Evolutionary conservation across 2,329 filamentous ascomycete genomes (phyloP).

Genomic region (Neonectria faginata): DNA sequence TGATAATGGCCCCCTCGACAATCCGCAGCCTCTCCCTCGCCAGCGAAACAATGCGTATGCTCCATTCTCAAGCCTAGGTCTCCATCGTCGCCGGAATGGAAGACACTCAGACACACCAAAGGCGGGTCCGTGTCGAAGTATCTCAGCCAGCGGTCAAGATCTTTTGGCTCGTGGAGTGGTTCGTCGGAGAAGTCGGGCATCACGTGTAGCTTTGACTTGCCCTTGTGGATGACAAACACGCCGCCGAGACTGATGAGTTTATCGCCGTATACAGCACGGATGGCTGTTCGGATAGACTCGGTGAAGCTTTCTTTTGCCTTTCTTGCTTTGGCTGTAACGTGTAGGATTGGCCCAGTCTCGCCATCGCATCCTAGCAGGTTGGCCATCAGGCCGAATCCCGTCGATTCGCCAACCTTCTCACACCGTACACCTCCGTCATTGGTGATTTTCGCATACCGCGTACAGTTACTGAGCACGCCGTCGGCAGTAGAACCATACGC

Average conservation of each 20-base stretch:
- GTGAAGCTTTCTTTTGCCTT: slow-evolving; percentile 47
- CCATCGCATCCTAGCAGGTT: slow-evolving; percentile 56
- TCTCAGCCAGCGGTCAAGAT: slow-evolving; percentile 54
- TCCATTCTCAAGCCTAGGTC: slow-evolving; percentile 56
- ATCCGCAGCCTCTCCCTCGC: slow-evolving; percentile 32
- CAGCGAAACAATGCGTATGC: slow-evolving; percentile 60
- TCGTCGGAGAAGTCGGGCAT: slow-evolving; percentile 58
- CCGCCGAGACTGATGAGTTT: slow-evolving; percentile 54
- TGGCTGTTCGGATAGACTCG: slow-evolving; percentile 47
- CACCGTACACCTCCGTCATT: slow-evolving; percentile 31
- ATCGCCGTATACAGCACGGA: slow-evolving; percentile 50
- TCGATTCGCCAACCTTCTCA: slow-evolving; percentile 41
- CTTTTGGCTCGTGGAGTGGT: slow-evolving; percentile 46
- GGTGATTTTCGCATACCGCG: slow-evolving; percentile 45
- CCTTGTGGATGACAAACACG: slow-evolving; percentile 54
- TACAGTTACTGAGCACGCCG: slow-evolving; percentile 42
- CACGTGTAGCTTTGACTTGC: slow-evolving; percentile 54
- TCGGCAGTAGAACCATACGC: slow-evolving; percentile 44
- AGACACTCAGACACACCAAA: slow-evolving; percentile 54
- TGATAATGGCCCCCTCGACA: slow-evolving; percentile 59
- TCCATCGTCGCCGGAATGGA: slow-evolving; percentile 56
- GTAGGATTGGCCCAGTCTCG: slow-evolving; percentile 49
- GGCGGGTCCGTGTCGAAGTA: slow-evolving; percentile 53
- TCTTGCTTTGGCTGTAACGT: slow-evolving; percentile 50
- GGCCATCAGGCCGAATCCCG: slow-evolving; percentile 56